These are phyloP conservation scores for Stagonosporopsis vannaccii DNA, from an alignment of 2,329 filamentous ascomycete genomes.

Conservation along the genomic window DNA sequence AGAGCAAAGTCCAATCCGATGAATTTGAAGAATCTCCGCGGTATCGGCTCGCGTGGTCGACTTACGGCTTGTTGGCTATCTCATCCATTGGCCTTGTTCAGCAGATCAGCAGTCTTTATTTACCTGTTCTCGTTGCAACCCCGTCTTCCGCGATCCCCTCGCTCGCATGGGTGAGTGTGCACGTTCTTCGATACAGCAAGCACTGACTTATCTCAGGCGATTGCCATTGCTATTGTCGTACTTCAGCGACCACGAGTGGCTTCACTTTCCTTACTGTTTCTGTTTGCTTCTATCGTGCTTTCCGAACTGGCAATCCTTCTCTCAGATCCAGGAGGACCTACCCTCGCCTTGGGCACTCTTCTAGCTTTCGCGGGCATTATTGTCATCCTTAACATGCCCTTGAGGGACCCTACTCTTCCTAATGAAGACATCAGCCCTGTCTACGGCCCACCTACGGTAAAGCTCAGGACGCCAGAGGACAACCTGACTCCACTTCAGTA, in stretches of 20 bases:
- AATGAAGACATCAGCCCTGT: slow-evolving; percentile 66
- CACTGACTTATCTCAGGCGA: slow-evolving; percentile 42
- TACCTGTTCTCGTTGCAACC: slow-evolving; percentile 22
- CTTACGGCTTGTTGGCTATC: slow-evolving; percentile 36
- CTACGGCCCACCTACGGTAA: slow-evolving; percentile 62
- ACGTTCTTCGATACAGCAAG: background rate
- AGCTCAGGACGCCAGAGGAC: slow-evolving; percentile 79
- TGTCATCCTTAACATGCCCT: slow-evolving; percentile 71
- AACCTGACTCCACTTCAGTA: slow-evolving; percentile 81
- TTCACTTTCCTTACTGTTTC: slow-evolving; percentile 50
- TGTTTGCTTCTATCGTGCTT: slow-evolving; percentile 45
- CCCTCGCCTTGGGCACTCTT: slow-evolving; percentile 44
- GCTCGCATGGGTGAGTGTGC: slow-evolving; percentile 43
- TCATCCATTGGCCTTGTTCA: slow-evolving; percentile 36
- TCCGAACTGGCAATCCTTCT: slow-evolving; percentile 34
- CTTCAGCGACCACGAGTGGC: slow-evolving; percentile 52
- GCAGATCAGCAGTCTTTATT: slow-evolving; percentile 26
- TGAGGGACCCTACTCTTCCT: slow-evolving; percentile 66
- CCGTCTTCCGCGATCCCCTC: slow-evolving; percentile 36
- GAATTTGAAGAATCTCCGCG: slow-evolving; percentile 39
- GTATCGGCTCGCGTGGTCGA: slow-evolving; percentile 37
- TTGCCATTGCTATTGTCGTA: slow-evolving; percentile 46
- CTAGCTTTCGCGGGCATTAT: slow-evolving; percentile 58
- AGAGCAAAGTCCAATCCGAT: slow-evolving; percentile 39
- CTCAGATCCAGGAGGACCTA: slow-evolving; percentile 42